Evolutionary conservation across 371 early-diverging fungal genomes (phyloP).

Genomic region (Apophysomyces elegans): DNA sequence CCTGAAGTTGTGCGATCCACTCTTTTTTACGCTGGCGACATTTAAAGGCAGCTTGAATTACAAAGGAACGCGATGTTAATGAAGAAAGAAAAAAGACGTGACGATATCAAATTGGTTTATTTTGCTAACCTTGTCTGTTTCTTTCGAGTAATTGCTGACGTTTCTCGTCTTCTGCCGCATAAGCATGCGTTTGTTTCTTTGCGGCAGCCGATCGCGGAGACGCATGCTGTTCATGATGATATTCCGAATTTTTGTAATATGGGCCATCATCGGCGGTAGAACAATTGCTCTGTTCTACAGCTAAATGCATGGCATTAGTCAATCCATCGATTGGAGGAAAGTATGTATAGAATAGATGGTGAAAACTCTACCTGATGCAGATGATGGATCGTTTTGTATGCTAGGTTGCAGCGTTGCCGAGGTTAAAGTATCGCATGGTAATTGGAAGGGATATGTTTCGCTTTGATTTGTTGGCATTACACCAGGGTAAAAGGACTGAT

Average conservation of each 20-base stretch:
- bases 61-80: constrained; percentile 17
- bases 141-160: constrained; percentile 74
- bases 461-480: neutral
- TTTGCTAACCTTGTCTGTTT: constrained; percentile 67
- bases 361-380: too few species aligned
- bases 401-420: neutral
- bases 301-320: too few species aligned
- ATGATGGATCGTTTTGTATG: neutral
- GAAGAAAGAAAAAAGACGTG: neutral
- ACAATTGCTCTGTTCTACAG: too few species aligned
- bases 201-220: neutral
- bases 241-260: too few species aligned
- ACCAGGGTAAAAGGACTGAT: neutral
- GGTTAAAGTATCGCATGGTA: neutral
- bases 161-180: constrained; percentile 45
- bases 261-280: too few species aligned
- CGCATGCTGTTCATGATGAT: neutral
- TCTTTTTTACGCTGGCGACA: constrained; percentile 75
- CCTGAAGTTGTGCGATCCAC: constrained; percentile 60
- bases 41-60: constrained; percentile 63
- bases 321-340: too few species aligned
- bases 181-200: neutral
- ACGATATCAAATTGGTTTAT: neutral
- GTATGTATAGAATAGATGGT: too few species aligned
- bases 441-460: neutral